Percentiles rank a stretch among this genome's conserved stretches.
Conservation (phyloP, 1,284 basidiomycete genomes). For the Acaromyces ingoldii region DNA sequence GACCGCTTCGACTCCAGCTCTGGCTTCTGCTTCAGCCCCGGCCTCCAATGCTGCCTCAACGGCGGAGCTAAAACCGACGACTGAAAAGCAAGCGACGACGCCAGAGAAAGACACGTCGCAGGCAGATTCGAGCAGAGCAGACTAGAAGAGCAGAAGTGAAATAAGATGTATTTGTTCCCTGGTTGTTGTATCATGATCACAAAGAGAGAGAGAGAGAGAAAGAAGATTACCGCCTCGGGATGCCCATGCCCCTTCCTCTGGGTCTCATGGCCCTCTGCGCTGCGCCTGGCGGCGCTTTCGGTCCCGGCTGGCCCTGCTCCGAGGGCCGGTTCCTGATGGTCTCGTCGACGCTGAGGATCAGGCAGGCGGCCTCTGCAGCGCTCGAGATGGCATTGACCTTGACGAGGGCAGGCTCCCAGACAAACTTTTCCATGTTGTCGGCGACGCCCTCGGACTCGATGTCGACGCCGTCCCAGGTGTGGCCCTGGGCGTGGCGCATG, state of each 20-base stretch:
- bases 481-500: conserved; percentile 86
- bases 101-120: not conserved
- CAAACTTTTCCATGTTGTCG: conserved; percentile 91
- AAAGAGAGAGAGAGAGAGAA: not conserved
- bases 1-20: not conserved
- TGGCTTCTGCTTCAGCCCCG: too few species aligned
- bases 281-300: conserved; percentile 41
- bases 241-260: conserved; percentile 8
- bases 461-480: conserved; percentile 87
- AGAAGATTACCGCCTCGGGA: conserved; percentile 1
- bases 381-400: conserved; percentile 93
- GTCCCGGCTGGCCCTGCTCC: conserved; percentile 37
- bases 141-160: not conserved
- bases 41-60: too few species aligned
- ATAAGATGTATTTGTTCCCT: too few species aligned
- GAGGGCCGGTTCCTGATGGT: conserved; percentile 33
- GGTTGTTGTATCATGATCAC: too few species aligned
- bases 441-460: conserved; percentile 82
- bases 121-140: not conserved
- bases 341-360: conserved; percentile 60
- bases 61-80: not conserved
- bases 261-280: conserved; percentile 40
- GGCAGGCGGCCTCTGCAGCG: conserved; percentile 89
- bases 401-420: conserved; percentile 95
- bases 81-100: not conserved